Percentiles rank a stretch among this genome's conserved stretches.
These are phyloP conservation scores for Solanum lycopersicoides DNA, from an alignment of 257 asterid genomes.

Conservation along the genomic window DNA sequence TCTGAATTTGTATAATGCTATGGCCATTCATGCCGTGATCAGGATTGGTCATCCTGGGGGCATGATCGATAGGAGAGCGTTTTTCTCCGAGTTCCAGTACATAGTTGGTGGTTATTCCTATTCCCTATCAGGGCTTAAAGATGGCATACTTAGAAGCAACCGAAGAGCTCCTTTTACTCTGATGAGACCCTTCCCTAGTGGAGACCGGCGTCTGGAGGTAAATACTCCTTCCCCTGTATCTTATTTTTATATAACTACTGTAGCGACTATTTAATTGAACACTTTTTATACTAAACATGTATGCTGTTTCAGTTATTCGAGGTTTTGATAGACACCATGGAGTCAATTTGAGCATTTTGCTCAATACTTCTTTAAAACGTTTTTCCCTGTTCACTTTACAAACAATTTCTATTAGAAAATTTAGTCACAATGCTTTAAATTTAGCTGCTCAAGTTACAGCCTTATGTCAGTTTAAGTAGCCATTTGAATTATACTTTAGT, in stretches of 20 bases:
- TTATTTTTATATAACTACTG: neutral
- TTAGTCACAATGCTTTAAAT: no score
- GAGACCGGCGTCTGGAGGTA: slow-evolving; percentile 84
- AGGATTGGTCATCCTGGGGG: slow-evolving; percentile 84
- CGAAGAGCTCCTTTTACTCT: slow-evolving; percentile 72
- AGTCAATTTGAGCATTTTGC: neutral
- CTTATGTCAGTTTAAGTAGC: neutral
- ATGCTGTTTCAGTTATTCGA: neutral
- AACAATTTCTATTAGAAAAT: no score
- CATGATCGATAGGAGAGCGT: slow-evolving; percentile 68
- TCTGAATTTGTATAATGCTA: slow-evolving; percentile 77
- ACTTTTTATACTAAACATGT: neutral
- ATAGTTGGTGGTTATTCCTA: slow-evolving; percentile 68
- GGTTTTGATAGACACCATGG: neutral
- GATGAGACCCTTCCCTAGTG: slow-evolving; percentile 51
- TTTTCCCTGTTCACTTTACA: no score
- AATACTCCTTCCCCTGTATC: neutral
- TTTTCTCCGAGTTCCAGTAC: slow-evolving; percentile 70
- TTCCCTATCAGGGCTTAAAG: slow-evolving; percentile 55
- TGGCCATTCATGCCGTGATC: slow-evolving; percentile 85
- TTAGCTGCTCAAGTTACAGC: neutral
- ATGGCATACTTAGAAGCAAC: slow-evolving; percentile 83
- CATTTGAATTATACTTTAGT: neutral
- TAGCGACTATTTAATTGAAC: neutral
- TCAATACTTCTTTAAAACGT: no score